Evolutionary conservation across 768 basidiomycete species (phyloP).

Genomic region (Boletus subcaerulescens): DNA sequence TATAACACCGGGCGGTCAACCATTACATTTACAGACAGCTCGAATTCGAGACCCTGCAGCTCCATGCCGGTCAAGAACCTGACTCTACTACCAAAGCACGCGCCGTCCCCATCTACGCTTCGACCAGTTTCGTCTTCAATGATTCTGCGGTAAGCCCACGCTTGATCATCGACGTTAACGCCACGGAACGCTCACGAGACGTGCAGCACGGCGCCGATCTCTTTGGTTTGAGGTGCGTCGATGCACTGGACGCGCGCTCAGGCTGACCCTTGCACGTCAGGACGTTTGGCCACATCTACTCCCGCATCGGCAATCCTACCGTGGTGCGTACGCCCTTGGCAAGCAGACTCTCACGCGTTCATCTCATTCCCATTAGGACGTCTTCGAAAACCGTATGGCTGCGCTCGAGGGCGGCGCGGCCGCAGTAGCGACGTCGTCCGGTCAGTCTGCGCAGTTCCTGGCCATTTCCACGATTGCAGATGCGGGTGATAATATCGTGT

Average conservation of each 20-base stretch:
- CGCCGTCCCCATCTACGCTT: constrained; percentile 62
- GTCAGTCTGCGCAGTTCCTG: constrained; percentile 63
- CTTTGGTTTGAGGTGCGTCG: constrained; percentile 41
- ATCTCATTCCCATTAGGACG: constrained; percentile 37
- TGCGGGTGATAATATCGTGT: constrained; percentile 63
- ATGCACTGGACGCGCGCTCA: too few species aligned
- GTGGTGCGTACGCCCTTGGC: constrained; percentile 37
- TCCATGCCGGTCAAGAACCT: constrained; percentile 57
- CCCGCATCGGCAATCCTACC: constrained; percentile 56
- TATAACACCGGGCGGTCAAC: not conserved
- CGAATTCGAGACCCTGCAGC: constrained; percentile 61
- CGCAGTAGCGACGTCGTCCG: constrained; percentile 55
- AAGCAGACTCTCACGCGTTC: not conserved
- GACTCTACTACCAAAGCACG: constrained; percentile 56
- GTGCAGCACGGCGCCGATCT: constrained; percentile 52
- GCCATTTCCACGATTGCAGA: constrained; percentile 50
- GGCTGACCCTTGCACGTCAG: constrained; percentile 17
- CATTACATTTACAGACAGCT: constrained; percentile 28
- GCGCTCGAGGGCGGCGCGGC: constrained; percentile 62
- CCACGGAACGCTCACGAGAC: constrained; percentile 1
- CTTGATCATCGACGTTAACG: too few species aligned
- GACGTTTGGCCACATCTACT: constrained; percentile 49
- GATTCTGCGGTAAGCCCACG: constrained; percentile 40
- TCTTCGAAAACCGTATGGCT: constrained; percentile 64
- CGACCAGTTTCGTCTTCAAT: constrained; percentile 56